These are phyloP conservation scores for Aspergillus sp. DNA, from an alignment of 2,329 filamentous ascomycete species.

Conservation along the genomic window DNA sequence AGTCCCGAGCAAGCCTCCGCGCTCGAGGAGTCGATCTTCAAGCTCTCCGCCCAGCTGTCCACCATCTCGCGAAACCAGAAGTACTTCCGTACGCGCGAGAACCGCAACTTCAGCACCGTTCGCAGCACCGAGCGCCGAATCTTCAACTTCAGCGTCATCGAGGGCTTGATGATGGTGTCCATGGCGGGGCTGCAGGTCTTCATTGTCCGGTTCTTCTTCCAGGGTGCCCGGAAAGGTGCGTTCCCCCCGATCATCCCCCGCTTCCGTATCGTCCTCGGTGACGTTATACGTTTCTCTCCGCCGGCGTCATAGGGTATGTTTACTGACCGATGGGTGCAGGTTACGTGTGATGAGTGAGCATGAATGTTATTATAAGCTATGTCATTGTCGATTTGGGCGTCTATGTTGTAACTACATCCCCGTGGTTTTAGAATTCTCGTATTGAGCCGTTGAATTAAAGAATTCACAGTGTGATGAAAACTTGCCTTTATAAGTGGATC, in stretches of 20 bases:
- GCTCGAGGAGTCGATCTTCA: slow-evolving; percentile 92
- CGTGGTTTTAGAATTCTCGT: slow-evolving; percentile 15
- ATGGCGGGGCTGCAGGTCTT: slow-evolving; percentile 98
- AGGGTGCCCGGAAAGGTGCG: slow-evolving; percentile 69
- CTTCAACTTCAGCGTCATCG: slow-evolving; percentile 94
- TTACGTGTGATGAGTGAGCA: slow-evolving; percentile 36
- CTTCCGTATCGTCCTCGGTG: neutral
- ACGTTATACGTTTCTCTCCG: neutral
- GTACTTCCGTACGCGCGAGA: slow-evolving; percentile 98
- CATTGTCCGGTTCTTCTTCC: slow-evolving; percentile 98
- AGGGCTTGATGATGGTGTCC: slow-evolving; percentile 83
- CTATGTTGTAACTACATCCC: slow-evolving; percentile 19
- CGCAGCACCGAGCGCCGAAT: slow-evolving; percentile 93
- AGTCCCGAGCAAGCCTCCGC: slow-evolving; percentile 83
- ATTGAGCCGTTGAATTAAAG: slow-evolving; percentile 9
- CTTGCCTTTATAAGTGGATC: too few relatives aligned
- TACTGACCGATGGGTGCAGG: slow-evolving; percentile 16
- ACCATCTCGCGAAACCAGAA: slow-evolving; percentile 97
- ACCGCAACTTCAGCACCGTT: slow-evolving; percentile 97
- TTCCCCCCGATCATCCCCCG: slow-evolving; percentile 7
- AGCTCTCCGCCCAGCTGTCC: slow-evolving; percentile 86
- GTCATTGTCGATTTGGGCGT: slow-evolving; percentile 25
- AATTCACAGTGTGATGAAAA: too few relatives aligned
- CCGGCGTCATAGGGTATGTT: neutral
- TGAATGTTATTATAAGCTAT: slow-evolving; percentile 26